Percentiles rank a stretch among this genome's conserved stretches.
Conservation (phyloP, 306 rosid species). For the Trichosanthes truncata region DNA sequence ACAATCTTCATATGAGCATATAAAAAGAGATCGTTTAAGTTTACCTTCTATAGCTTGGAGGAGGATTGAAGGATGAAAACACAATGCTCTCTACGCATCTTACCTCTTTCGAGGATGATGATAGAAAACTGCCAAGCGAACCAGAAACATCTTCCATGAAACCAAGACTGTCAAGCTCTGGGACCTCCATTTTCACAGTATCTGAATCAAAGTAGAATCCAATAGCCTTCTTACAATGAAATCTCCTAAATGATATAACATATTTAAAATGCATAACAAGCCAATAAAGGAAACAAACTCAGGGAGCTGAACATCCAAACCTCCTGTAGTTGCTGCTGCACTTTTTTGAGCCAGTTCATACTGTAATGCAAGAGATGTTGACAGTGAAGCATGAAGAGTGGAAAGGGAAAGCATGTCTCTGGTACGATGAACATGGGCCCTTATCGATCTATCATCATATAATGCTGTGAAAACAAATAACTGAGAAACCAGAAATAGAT, state of each 20-base stretch:
- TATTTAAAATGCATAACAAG: constrained; percentile 1
- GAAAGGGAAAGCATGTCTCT: constrained; percentile 91
- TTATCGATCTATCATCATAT: constrained; percentile 94
- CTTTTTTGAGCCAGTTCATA: constrained; percentile 61
- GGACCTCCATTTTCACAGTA: constrained; percentile 49
- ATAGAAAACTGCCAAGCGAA: constrained; percentile 66
- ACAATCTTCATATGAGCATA: constrained; percentile 5
- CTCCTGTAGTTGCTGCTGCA: constrained; percentile 57
- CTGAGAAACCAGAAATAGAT: constrained; percentile 22
- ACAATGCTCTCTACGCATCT: constrained; percentile 82
- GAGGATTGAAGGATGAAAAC: constrained; percentile 94
- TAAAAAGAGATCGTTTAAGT: not conserved
- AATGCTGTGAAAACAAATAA: constrained; percentile 52
- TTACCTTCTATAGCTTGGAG: constrained; percentile 94
- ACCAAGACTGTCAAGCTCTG: constrained; percentile 87
- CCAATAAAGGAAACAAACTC: not conserved
- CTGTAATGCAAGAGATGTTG: constrained; percentile 94
- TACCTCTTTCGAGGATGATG: constrained; percentile 60
- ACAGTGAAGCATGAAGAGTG: constrained; percentile 76
- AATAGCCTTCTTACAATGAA: constrained; percentile 16
- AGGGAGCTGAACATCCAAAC: constrained; percentile 25
- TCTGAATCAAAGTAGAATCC: constrained; percentile 32
- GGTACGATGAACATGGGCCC: constrained; percentile 96
- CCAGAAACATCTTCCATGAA: constrained; percentile 93
- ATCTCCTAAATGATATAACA: constrained; percentile 3